phyloP scores from a whole-genome alignment of 805 yeast species.

The Ogataea minuta region DNA sequence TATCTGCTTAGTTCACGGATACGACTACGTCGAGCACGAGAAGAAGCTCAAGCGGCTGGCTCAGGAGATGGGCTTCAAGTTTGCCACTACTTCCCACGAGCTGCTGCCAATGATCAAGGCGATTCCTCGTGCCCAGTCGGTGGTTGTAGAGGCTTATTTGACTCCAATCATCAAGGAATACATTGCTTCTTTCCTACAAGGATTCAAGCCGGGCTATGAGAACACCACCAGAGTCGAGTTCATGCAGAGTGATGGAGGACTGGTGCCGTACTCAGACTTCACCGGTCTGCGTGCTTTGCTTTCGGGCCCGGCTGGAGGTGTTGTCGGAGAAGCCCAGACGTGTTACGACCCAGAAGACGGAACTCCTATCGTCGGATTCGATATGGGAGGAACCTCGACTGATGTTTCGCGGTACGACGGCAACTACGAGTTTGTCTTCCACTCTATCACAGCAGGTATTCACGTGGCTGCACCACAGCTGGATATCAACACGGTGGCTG shows the following conservation, averaged over 20 bases:
- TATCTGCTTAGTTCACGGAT: constrained; percentile 37
- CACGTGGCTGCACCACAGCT: constrained; percentile 41
- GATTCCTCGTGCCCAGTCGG: constrained; percentile 38
- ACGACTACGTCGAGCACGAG: constrained; percentile 39
- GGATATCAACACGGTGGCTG: constrained; percentile 49
- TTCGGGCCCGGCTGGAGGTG: constrained; percentile 63
- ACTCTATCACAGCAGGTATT: constrained; percentile 49
- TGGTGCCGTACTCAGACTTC: constrained; percentile 49
- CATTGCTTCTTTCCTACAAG: constrained; percentile 36
- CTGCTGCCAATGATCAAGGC: constrained; percentile 36
- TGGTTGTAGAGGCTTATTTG: constrained; percentile 39
- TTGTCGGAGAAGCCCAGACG: constrained; percentile 54
- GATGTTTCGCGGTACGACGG: constrained; percentile 58
- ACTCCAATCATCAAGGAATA: constrained; percentile 41
- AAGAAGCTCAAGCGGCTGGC: constrained; percentile 36
- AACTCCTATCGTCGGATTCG: constrained; percentile 39
- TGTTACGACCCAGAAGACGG: constrained; percentile 30
- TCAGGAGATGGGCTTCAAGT: constrained; percentile 39
- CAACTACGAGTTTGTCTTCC: constrained; percentile 65
- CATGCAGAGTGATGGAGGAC: constrained; percentile 60
- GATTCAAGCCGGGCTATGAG: constrained; percentile 23
- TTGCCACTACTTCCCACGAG: constrained; percentile 35
- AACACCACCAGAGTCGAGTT: constrained; percentile 42
- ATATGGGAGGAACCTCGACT: constrained; percentile 41
- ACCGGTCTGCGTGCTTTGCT: constrained; percentile 52